Conservation (phyloP, 1,284 basidiomycete species). For the Papiliotrema nemorosa region DNA sequence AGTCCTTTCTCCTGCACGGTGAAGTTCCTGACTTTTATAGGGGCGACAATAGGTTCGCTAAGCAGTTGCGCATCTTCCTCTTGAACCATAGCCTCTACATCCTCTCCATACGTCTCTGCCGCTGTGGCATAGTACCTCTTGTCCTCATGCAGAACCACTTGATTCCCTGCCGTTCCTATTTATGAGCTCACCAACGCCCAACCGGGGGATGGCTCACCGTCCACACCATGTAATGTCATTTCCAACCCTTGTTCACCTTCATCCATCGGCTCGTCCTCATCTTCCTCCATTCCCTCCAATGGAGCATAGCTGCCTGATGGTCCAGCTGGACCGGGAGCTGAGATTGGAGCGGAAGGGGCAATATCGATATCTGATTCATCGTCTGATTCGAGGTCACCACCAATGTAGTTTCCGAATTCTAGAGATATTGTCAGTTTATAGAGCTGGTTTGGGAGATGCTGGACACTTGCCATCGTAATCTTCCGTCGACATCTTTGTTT, state of each 20-base stretch:
- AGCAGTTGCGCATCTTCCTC: slow-evolving; percentile 97
- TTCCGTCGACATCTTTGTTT: slow-evolving; percentile 45
- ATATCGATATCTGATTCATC: slow-evolving; percentile 56
- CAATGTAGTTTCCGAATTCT: slow-evolving; percentile 90
- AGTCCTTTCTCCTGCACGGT: slow-evolving; percentile 87
- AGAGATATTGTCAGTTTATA: slow-evolving; percentile 12
- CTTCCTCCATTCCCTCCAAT: slow-evolving; percentile 47
- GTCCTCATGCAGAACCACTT: slow-evolving; percentile 91
- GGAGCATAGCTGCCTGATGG: slow-evolving; percentile 41
- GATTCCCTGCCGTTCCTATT: slow-evolving; percentile 56
- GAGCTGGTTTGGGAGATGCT: not conserved
- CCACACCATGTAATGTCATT: slow-evolving; percentile 44
- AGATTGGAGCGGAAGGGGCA: slow-evolving; percentile 15
- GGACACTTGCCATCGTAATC: slow-evolving; percentile 47
- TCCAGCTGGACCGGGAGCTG: slow-evolving; percentile 30
- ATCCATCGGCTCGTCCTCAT: slow-evolving; percentile 44
- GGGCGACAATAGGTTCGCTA: slow-evolving; percentile 91
- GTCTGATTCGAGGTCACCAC: slow-evolving; percentile 85
- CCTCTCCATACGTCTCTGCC: slow-evolving; percentile 84
- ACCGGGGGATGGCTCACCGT: slow-evolving; percentile 26
- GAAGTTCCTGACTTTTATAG: slow-evolving; percentile 89
- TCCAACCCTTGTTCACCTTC: slow-evolving; percentile 36
- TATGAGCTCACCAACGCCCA: not conserved
- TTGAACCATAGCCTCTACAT: slow-evolving; percentile 94
- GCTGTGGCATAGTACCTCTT: slow-evolving; percentile 98